A percentile compares a stretch with the other conserved stretches of the same genome.
Evolutionary conservation across 441 rosid species (phyloP).

Genomic region (Adansonia rubrostipa): DNA sequence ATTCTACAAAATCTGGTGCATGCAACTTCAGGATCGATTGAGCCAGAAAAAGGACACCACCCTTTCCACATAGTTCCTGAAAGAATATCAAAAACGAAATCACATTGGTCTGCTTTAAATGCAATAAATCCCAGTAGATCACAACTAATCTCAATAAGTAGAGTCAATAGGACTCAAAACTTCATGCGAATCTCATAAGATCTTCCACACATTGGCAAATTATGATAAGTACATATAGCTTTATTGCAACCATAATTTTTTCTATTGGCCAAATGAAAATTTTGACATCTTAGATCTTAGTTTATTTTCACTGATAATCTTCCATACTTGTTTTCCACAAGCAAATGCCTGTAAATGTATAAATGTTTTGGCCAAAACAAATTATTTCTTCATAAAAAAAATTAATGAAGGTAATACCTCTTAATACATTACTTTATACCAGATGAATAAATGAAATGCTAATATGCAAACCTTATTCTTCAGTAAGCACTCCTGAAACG

Average conservation of each 20-base stretch:
- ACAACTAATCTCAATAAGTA: slow-evolving; percentile 8
- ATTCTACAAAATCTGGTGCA: slow-evolving; percentile 52
- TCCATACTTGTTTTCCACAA: neutral
- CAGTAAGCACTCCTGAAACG: slow-evolving; percentile 75
- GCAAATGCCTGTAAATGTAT: neutral
- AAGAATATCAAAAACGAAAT: slow-evolving; percentile 23
- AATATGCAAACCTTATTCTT: slow-evolving; percentile 71
- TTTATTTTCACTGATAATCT: slow-evolving; percentile 2
- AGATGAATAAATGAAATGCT: slow-evolving; percentile 26
- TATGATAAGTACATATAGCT: slow-evolving; percentile 10
- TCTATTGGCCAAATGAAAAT: slow-evolving; percentile 19
- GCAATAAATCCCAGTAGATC: neutral
- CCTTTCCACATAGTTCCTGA: slow-evolving; percentile 92
- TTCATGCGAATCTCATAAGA: neutral
- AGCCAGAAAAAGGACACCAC: slow-evolving; percentile 84
- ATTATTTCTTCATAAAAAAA: neutral
- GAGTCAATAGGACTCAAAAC: slow-evolving; percentile 19
- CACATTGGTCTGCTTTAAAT: slow-evolving; percentile 1
- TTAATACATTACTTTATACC: slow-evolving; percentile 18
- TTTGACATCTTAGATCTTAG: neutral
- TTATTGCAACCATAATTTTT: slow-evolving; percentile 16
- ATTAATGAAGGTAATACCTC: slow-evolving; percentile 6
- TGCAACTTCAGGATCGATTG: slow-evolving; percentile 67
- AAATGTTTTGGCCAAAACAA: slow-evolving; percentile 4
- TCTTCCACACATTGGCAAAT: slow-evolving; percentile 17